Conservation (phyloP, 305 asterid species). For the Solanum hybrid region DNA sequence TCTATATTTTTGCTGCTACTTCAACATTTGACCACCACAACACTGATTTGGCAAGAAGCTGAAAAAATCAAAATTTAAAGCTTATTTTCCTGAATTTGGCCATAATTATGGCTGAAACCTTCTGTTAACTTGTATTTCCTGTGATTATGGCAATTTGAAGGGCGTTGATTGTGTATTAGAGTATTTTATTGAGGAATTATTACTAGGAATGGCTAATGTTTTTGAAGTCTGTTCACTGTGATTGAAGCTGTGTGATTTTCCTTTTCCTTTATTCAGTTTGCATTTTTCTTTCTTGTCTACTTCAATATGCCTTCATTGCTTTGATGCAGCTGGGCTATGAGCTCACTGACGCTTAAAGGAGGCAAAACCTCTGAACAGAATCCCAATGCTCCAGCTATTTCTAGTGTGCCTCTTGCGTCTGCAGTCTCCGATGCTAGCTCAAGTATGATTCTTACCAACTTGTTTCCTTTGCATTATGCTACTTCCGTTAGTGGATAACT, state of each 20-base stretch:
- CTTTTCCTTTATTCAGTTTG: not conserved
- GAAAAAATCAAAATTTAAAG: not conserved
- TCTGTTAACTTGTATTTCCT: not conserved
- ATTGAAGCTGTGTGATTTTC: not conserved
- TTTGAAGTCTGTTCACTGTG: not conserved
- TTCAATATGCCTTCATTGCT: conserved; percentile 3
- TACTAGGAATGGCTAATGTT: not conserved
- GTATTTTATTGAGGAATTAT: not conserved
- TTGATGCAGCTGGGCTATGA: conserved; percentile 97
- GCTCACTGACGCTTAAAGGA: conserved; percentile 86
- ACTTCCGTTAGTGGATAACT: not conserved
- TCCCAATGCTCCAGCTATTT: conserved; percentile 43
- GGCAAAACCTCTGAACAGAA: conserved; percentile 79
- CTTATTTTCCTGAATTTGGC: not conserved
- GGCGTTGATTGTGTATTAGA: not conserved
- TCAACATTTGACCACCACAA: not conserved
- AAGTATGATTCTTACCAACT: conserved; percentile 30
- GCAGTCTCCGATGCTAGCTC: conserved; percentile 53
- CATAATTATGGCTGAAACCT: not conserved
- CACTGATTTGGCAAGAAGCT: not conserved
- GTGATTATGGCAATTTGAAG: not conserved
- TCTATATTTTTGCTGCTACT: not conserved
- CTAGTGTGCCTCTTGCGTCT: conserved; percentile 47
- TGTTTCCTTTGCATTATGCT: not conserved
- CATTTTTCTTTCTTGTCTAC: not conserved